phyloP scores from a whole-genome alignment of 495 filamentous ascomycete species.

The Xylaria flabelliformis region DNA sequence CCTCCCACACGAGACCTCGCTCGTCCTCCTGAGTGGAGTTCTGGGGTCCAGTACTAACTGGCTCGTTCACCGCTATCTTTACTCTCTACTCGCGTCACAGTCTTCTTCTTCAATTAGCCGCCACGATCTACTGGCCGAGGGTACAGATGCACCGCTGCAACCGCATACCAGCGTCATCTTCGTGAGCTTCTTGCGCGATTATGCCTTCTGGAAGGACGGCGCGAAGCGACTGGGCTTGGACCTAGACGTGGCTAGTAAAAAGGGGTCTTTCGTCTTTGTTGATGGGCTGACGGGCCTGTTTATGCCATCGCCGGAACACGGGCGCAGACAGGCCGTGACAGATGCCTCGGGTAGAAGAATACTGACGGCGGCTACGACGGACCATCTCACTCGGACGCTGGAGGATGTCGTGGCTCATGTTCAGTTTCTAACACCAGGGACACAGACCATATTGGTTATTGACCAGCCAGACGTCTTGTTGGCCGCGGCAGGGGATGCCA shows the following conservation, averaged over 20 bases:
- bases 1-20: constrained; percentile 53
- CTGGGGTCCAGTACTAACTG: constrained; percentile 76
- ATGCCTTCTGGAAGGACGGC: constrained; percentile 74
- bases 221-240: constrained; percentile 73
- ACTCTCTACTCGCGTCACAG: constrained; percentile 56
- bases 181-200: constrained; percentile 80
- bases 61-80: constrained; percentile 70
- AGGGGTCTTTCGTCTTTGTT: constrained; percentile 69
- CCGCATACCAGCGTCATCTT: constrained; percentile 64
- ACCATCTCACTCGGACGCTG: constrained; percentile 30
- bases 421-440: constrained; percentile 27
- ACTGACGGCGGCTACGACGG: constrained; percentile 28
- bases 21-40: constrained; percentile 75
- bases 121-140: constrained; percentile 16
- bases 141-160: constrained; percentile 22
- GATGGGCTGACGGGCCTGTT: constrained; percentile 70
- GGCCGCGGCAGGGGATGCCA: constrained; percentile 48
- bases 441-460: constrained; percentile 52
- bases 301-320: constrained; percentile 23
- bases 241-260: constrained; percentile 62
- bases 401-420: constrained; percentile 34
- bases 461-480: constrained; percentile 64
- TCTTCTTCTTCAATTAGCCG: constrained; percentile 8
- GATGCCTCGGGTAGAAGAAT: constrained; percentile 20
- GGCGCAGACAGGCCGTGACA: constrained; percentile 18